Evolutionary conservation across 345 rosid genomes (phyloP), one percentile per base, ranked within the genome.

Genomic region (Arabidopsis arenosa): DNA sequence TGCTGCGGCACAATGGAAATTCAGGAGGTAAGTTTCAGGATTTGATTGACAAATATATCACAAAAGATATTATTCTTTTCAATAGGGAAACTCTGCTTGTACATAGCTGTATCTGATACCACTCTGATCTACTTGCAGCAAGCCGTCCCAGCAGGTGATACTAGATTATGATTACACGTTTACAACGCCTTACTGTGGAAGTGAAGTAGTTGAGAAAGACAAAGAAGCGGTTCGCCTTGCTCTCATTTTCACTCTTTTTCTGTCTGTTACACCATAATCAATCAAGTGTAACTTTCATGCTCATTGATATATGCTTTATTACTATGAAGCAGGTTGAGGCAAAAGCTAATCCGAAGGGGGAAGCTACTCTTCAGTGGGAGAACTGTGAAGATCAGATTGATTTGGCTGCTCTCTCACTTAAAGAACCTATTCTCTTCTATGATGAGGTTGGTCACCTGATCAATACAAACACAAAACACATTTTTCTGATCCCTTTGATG

Each of bases 151-250:
- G 80, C 89, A 90, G 85, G 96, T 95, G 85, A 89, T 95, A 80
- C 84, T 95, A 52, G 97, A 95, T 83, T 95, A 92, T 84, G 99
- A 95, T 76, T 95, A 95, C 76, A 95, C 99, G 28, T 95, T 90
- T 82, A 95, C 99, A 15, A 89, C 98, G 12, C 97, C 99, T 6
- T 92, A 92, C 73, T 65, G 80, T 82, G 99, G 98, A 70, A 93
- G 94, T 59, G 97, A 85, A 81, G 79, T 75, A 33, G 65, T 81
- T 68, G 90, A 85, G 80, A 73, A 81, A 55, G 82, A 81, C 43
- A 18, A 65, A 9, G 79, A 80, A 40, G 67, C 68, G 94, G 92
- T 88, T 78, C 40, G 81, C 45, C 40, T 53, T 71, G 9, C 66
- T 43, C 74, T 55, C 75, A 14, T 53, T 33, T 54, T 66, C 45